Conservation (phyloP, 306 rosid genomes). For the Cicer chorassanicum region DNA sequence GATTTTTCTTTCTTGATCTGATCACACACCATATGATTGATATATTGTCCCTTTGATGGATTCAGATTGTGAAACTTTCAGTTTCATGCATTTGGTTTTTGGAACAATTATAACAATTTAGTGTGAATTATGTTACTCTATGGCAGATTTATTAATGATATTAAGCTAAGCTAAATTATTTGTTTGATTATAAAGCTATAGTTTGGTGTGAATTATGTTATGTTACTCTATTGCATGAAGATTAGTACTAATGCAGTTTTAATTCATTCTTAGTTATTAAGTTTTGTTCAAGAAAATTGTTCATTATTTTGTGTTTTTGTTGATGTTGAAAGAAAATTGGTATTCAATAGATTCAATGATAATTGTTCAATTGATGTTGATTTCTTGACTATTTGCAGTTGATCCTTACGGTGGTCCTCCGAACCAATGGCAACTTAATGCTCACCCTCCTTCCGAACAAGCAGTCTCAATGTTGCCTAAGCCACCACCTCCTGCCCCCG, state of each 20-base stretch:
- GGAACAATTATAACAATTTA: not conserved
- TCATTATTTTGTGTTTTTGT: slow-evolving; percentile 10
- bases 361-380: slow-evolving; percentile 38
- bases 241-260: not conserved
- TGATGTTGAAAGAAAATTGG: slow-evolving; percentile 23
- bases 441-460: slow-evolving; percentile 69
- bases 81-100: not conserved
- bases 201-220: not conserved
- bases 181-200: no score
- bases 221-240: not conserved
- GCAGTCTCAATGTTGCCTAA: slow-evolving; percentile 53
- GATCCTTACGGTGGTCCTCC: slow-evolving; percentile 67
- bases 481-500: slow-evolving; percentile 67
- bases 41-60: not conserved
- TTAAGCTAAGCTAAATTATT: no score
- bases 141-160: not conserved
- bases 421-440: slow-evolving; percentile 68
- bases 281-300: slow-evolving; percentile 12
- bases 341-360: not conserved
- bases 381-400: slow-evolving; percentile 55
- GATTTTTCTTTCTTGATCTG: slow-evolving; percentile 42
- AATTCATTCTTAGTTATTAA: slow-evolving; percentile 1
- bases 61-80: not conserved
- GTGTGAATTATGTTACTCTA: not conserved
- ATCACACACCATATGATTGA: not conserved